A percentile compares a stretch with the other conserved stretches of the same genome.
These are phyloP conservation scores for Centaurea solstitialis DNA, from an alignment of 129 eudicot species.

Conservation along the genomic window DNA sequence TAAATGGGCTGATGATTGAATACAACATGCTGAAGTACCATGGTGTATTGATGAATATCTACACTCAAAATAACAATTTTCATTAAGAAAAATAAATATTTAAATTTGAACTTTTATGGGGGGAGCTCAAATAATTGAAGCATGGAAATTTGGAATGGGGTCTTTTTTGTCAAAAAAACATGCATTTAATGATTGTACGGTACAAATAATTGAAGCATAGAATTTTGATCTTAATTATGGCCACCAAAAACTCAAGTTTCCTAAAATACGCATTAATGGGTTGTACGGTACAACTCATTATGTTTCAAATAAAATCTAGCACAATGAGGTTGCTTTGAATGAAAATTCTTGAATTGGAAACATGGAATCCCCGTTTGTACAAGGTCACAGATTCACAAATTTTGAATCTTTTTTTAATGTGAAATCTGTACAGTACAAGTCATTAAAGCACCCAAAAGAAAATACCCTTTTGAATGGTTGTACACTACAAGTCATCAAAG, in stretches of 20 bases:
- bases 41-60: slow-evolving; percentile 97
- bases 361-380: background rate
- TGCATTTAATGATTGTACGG: background rate
- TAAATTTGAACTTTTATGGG: background rate
- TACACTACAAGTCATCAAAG: background rate
- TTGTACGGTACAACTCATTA: background rate
- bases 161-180: background rate
- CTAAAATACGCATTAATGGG: background rate
- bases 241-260: background rate
- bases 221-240: background rate
- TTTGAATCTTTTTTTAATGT: background rate
- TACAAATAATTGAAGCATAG: slow-evolving; percentile 1
- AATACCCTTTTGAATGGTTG: background rate
- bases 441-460: background rate
- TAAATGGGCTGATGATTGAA: slow-evolving; percentile 86
- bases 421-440: background rate
- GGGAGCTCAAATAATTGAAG: background rate
- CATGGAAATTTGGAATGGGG: background rate
- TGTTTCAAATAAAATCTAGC: background rate
- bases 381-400: background rate
- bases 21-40: slow-evolving; percentile 97
- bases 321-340: background rate
- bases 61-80: slow-evolving; percentile 13
- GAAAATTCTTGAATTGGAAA: background rate
- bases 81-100: background rate